Evolutionary conservation across 2,329 filamentous ascomycete genomes (phyloP).

Genomic region (Drechmeria coniospora): DNA sequence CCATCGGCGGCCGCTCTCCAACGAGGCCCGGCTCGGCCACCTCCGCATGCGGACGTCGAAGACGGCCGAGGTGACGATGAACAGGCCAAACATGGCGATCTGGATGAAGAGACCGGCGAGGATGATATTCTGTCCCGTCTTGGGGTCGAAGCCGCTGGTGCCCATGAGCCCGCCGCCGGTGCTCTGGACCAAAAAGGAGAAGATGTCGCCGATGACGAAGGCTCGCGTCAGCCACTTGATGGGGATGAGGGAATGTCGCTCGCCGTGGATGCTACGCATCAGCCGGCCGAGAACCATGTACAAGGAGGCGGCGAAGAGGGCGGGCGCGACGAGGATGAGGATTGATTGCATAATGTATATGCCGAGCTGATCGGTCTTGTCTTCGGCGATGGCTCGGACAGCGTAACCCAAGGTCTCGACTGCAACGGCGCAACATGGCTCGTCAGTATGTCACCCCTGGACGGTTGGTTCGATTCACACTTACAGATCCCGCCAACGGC

Average conservation of each 20-base stretch:
- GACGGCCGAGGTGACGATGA: conserved; percentile 29
- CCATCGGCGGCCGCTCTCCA: conserved; percentile 14
- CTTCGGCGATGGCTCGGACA: conserved; percentile 14
- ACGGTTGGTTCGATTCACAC: conserved; percentile 8
- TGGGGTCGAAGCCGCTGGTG: conserved; percentile 3
- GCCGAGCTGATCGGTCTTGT: conserved; percentile 14
- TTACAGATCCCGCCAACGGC: conserved; percentile 30
- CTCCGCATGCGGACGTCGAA: conserved; percentile 27
- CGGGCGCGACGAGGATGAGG: conserved; percentile 30
- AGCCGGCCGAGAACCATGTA: conserved; percentile 34
- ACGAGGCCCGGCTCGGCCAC: conserved; percentile 6
- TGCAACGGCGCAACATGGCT: conserved; percentile 7
- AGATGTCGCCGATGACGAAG: conserved; percentile 38
- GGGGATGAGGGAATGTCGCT: conserved; percentile 17
- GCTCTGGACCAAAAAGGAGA: conserved; percentile 35
- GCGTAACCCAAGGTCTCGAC: conserved; percentile 29
- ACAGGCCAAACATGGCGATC: conserved; percentile 40
- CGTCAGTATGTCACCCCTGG: background rate
- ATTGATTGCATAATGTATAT: conserved; percentile 27
- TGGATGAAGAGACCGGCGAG: conserved; percentile 41
- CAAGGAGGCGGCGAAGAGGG: conserved; percentile 31
- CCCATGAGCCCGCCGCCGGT: conserved; percentile 24
- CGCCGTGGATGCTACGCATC: conserved; percentile 21
- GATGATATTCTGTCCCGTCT: conserved; percentile 35
- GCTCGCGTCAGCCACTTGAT: conserved; percentile 31